These are phyloP conservation scores for Chlamydomonas eustigma DNA, from an alignment of 139 green algal genomes.

Conservation along the genomic window DNA sequence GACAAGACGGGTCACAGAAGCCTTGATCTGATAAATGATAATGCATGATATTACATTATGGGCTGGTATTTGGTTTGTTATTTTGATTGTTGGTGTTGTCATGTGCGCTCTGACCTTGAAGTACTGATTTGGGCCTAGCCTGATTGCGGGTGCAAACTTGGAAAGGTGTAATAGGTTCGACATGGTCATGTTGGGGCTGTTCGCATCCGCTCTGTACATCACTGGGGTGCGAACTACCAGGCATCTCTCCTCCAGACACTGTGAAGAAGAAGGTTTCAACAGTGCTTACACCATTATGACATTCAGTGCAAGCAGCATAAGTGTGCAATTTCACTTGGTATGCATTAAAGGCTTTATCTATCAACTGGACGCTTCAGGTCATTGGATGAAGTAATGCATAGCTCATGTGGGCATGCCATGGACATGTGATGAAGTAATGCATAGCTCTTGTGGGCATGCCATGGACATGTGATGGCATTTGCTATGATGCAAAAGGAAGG, in stretches of 20 bases:
- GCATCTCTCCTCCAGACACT: slow-evolving; percentile 14
- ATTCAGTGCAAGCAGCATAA: not conserved
- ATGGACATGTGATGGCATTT: not conserved
- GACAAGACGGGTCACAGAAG: no score
- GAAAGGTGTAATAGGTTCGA: slow-evolving; percentile 46
- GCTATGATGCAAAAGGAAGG: not conserved
- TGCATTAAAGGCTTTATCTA: not conserved
- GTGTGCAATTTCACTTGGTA: not conserved
- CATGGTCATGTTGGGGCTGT: not conserved
- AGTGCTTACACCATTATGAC: no score
- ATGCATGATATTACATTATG: no score
- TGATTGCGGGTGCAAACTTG: slow-evolving; percentile 40
- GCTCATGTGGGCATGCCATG: not conserved
- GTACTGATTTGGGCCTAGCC: slow-evolving; percentile 27
- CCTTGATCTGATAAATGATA: no score
- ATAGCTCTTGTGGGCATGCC: not conserved
- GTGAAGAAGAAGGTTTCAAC: not conserved
- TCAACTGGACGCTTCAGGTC: not conserved
- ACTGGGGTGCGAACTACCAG: slow-evolving; percentile 2
- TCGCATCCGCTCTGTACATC: not conserved
- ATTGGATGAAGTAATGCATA: not conserved
- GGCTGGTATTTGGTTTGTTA: no score
- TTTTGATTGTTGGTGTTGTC: no score
- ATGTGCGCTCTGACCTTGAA: slow-evolving; percentile 37
- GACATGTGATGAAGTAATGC: not conserved